A percentile compares a stretch with the other conserved stretches of the same genome.
These are phyloP conservation scores for Dacryopinax primogenitus DNA, from an alignment of 768 basidiomycete genomes.

Conservation along the genomic window DNA sequence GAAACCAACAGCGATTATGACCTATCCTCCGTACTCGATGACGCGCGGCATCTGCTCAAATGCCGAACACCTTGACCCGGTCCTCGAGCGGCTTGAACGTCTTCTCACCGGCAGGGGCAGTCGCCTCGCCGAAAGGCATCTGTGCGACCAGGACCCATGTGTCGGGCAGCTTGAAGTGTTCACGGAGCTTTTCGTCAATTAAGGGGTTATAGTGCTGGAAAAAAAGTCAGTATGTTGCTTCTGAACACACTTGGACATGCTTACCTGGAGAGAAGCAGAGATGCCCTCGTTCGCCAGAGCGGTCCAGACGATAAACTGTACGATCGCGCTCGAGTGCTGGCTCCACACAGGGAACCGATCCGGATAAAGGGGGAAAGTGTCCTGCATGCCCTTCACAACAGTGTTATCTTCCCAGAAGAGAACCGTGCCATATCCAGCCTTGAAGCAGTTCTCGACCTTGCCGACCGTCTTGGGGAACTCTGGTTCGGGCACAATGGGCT, in stretches of 20 bases:
- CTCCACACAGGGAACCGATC: slow-evolving; percentile 22
- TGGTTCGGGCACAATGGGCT: slow-evolving; percentile 14
- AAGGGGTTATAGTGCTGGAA: slow-evolving; percentile 21
- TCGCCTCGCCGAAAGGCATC: slow-evolving; percentile 27
- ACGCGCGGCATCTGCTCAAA: neutral
- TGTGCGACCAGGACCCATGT: slow-evolving; percentile 21
- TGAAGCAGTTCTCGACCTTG: slow-evolving; percentile 22
- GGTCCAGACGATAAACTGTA: slow-evolving; percentile 27
- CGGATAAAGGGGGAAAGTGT: slow-evolving; percentile 13
- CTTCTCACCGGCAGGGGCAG: slow-evolving; percentile 22
- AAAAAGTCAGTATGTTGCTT: neutral
- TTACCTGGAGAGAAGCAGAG: slow-evolving; percentile 24
- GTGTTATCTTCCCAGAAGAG: slow-evolving; percentile 27
- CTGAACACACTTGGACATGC: neutral
- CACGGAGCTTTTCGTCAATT: slow-evolving; percentile 15
- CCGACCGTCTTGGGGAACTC: slow-evolving; percentile 13
- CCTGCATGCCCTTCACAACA: slow-evolving; percentile 17
- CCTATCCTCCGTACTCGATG: no score
- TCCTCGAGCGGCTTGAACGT: slow-evolving; percentile 25
- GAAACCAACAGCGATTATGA: no score
- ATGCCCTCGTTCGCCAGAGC: slow-evolving; percentile 26
- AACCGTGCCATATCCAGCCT: slow-evolving; percentile 27
- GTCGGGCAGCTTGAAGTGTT: slow-evolving; percentile 10
- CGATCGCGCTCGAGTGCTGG: slow-evolving; percentile 25
- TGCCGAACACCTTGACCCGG: slow-evolving; percentile 23